Percentiles rank a stretch among this genome's conserved stretches.
phyloP scores from a whole-genome alignment of 306 rosid genomes.

The Vicia faba region DNA sequence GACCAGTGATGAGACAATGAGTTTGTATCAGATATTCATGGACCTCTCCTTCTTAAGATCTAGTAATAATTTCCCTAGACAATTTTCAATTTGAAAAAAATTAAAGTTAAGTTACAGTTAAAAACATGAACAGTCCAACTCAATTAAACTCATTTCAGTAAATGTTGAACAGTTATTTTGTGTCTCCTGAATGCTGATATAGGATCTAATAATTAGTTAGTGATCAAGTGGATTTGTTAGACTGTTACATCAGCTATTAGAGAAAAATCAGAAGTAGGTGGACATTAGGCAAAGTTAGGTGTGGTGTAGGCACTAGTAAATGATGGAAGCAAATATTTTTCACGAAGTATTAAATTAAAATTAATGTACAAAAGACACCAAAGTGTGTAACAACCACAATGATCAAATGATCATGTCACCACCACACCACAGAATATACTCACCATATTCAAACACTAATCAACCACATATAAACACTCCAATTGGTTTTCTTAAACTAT shows the following conservation, averaged over 20 bases:
- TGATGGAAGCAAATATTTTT: constrained; percentile 25
- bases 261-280: constrained; percentile 5
- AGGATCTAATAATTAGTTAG: neutral
- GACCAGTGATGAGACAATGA: too few species aligned
- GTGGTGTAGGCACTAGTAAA: constrained; percentile 26
- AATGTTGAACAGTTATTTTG: neutral
- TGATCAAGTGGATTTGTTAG: neutral
- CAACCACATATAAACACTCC: constrained; percentile 49
- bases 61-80: too few species aligned
- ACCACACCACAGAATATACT: constrained; percentile 2
- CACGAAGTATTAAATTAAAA: constrained; percentile 25
- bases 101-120: neutral
- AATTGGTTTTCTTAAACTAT: constrained; percentile 33
- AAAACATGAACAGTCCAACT: neutral
- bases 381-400: constrained; percentile 34
- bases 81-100: neutral
- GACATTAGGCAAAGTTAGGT: constrained; percentile 25
- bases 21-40: too few species aligned
- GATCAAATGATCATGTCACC: constrained; percentile 28
- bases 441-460: constrained; percentile 42
- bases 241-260: constrained; percentile 10
- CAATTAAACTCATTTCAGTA: neutral
- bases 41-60: too few species aligned
- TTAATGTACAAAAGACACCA: constrained; percentile 45
- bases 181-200: neutral